Evolutionary conservation across 257 asterid genomes (phyloP).

Genomic region (Solanum pinnatisectum): DNA sequence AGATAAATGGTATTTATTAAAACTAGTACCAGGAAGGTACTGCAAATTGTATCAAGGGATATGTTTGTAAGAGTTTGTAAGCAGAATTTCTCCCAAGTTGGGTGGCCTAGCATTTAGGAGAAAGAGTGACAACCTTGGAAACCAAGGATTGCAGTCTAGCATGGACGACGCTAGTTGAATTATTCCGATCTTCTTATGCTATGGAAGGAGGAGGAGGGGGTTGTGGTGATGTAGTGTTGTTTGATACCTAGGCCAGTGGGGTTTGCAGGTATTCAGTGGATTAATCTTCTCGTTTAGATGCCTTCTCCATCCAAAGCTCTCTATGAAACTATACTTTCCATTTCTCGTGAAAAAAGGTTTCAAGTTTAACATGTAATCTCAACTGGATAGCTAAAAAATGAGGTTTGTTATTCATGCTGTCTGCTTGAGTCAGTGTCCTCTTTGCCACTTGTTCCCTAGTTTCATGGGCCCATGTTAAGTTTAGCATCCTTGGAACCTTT

Average conservation of each 20-base stretch:
- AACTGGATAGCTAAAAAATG: background rate
- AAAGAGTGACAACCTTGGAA: background rate
- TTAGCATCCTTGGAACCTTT: background rate
- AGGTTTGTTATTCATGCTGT: background rate
- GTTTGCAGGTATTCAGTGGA: background rate
- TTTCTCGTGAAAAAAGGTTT: background rate
- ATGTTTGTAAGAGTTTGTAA: background rate
- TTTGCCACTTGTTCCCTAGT: background rate
- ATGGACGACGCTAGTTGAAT: background rate
- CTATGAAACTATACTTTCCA: background rate
- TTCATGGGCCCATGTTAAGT: background rate
- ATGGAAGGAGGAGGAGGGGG: background rate
- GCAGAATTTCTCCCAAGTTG: background rate
- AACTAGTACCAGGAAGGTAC: background rate
- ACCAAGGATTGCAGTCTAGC: background rate
- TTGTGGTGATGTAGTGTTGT: background rate
- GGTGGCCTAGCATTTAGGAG: background rate
- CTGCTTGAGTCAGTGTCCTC: background rate
- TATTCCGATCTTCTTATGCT: background rate
- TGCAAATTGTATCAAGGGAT: background rate
- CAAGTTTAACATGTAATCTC: background rate
- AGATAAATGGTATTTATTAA: background rate
- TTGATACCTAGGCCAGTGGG: background rate
- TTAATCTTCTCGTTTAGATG: background rate
- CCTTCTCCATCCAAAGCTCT: background rate